Conservation (phyloP, 2,329 filamentous ascomycete species). For the Exophiala alcalophila region DNA sequence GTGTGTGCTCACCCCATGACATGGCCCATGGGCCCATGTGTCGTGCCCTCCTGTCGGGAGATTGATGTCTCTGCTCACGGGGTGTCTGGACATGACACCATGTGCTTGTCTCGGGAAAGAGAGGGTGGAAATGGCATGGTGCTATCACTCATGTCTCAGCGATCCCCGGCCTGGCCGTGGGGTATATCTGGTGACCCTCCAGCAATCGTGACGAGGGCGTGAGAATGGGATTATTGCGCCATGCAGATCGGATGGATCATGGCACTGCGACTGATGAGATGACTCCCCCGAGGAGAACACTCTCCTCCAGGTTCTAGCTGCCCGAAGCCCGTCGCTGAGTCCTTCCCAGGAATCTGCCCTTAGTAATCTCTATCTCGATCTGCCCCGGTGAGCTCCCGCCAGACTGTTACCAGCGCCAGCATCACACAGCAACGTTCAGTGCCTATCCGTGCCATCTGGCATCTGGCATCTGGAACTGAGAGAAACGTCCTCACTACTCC, state of each 20-base stretch:
- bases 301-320: neutral
- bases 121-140: slow-evolving; percentile 1
- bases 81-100: slow-evolving; percentile 7
- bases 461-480: neutral
- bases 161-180: slow-evolving; percentile 10
- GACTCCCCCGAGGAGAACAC: no score
- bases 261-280: no score
- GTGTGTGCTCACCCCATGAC: no score
- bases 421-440: no score
- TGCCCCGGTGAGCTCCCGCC: no score
- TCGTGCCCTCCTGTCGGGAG: slow-evolving; percentile 7
- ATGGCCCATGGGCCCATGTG: no score
- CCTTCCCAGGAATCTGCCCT: no score
- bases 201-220: neutral
- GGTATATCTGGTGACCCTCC: slow-evolving; percentile 1
- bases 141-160: slow-evolving; percentile 12
- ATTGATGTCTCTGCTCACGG: slow-evolving; percentile 4
- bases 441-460: no score
- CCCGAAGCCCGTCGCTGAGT: no score
- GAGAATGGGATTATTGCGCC: slow-evolving; percentile 18
- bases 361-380: no score
- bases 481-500: slow-evolving; percentile 3
- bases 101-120: slow-evolving; percentile 3
- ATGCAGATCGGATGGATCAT: slow-evolving; percentile 19
- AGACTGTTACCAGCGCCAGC: no score